phyloP scores from a whole-genome alignment of 331 rosid species.

The Cydonia oblonga region DNA sequence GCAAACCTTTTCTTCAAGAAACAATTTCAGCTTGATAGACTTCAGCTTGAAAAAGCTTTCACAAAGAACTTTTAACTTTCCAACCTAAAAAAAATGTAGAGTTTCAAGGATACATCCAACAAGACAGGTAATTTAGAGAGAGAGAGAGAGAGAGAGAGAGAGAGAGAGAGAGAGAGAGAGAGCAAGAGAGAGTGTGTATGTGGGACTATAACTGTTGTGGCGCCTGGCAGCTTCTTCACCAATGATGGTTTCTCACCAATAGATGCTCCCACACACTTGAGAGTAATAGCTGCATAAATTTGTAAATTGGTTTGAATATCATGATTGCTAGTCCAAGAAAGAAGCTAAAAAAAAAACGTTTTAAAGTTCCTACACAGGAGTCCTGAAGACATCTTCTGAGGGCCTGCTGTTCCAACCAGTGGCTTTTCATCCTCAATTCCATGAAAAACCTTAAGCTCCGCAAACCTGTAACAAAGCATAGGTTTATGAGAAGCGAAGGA shows the following conservation, averaged over 20 bases:
- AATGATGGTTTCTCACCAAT: conserved; percentile 73
- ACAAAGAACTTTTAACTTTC: conserved; percentile 81
- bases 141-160: not conserved
- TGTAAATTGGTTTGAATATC: conserved; percentile 14
- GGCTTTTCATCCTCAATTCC: conserved; percentile 76
- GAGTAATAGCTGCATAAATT: conserved; percentile 62
- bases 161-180: not conserved
- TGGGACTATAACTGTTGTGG: conserved; percentile 41
- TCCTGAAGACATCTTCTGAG: conserved; percentile 71
- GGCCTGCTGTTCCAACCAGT: conserved; percentile 42
- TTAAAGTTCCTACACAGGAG: conserved; percentile 45
- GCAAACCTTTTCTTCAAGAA: conserved; percentile 82
- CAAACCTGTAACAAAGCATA: conserved; percentile 38
- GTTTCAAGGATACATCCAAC: conserved; percentile 10
- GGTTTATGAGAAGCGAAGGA: not conserved
- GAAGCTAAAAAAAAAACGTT: not conserved
- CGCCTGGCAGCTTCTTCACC: conserved; percentile 60
- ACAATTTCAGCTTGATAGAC: conserved; percentile 58
- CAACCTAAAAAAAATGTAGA: conserved; percentile 42
- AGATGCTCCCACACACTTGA: conserved; percentile 87
- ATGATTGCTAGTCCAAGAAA: not conserved
- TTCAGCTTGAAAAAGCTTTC: conserved; percentile 85
- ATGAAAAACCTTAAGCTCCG: conserved; percentile 59
- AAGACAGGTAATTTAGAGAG: not conserved
- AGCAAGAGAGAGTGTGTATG: not conserved